A percentile compares a stretch with the other conserved stretches of the same genome.
phyloP scores from a whole-genome alignment of 2,329 filamentous ascomycete species.

The Ophiosphaerella narmari region DNA sequence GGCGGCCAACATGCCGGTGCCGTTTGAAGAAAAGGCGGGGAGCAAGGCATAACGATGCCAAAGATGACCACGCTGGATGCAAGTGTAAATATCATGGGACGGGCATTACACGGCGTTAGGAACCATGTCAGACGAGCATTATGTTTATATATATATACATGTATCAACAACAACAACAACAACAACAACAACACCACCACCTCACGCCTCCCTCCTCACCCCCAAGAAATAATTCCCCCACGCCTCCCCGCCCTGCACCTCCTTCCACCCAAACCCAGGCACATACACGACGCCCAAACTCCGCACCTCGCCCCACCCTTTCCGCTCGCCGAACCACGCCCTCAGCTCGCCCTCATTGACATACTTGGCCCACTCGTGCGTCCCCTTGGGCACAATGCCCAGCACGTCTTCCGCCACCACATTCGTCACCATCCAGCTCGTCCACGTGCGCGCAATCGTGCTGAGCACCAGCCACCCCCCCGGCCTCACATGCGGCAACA shows the following conservation, averaged over 20 bases:
- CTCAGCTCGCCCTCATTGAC: conserved; percentile 81
- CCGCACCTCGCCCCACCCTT: conserved; percentile 53
- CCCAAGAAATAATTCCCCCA: conserved; percentile 97
- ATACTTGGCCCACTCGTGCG: conserved; percentile 96
- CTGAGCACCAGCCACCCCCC: conserved; percentile 92
- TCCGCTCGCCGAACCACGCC: conserved; percentile 50
- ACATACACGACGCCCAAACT: conserved; percentile 88
- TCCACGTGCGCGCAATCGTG: conserved; percentile 89
- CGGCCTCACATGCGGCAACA: conserved; percentile 77
- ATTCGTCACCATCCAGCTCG: conserved; percentile 90
- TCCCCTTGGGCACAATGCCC: conserved; percentile 86
- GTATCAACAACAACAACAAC: conserved; percentile 29
- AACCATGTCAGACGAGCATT: background rate
- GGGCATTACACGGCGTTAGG: conserved; percentile 6
- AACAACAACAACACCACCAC: conserved; percentile 10
- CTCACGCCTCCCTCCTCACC: conserved; percentile 60
- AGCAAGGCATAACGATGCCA: conserved; percentile 13
- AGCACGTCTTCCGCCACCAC: conserved; percentile 86
- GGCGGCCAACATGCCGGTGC: conserved; percentile 25
- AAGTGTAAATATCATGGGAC: background rate
- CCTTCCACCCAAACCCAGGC: conserved; percentile 86
- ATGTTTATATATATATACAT: conserved; percentile 7
- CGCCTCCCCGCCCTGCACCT: conserved; percentile 78
- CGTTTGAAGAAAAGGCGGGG: conserved; percentile 29
- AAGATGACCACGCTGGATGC: background rate